These are phyloP conservation scores for Parietaria judaica DNA, from an alignment of 306 rosid genomes.

Conservation along the genomic window DNA sequence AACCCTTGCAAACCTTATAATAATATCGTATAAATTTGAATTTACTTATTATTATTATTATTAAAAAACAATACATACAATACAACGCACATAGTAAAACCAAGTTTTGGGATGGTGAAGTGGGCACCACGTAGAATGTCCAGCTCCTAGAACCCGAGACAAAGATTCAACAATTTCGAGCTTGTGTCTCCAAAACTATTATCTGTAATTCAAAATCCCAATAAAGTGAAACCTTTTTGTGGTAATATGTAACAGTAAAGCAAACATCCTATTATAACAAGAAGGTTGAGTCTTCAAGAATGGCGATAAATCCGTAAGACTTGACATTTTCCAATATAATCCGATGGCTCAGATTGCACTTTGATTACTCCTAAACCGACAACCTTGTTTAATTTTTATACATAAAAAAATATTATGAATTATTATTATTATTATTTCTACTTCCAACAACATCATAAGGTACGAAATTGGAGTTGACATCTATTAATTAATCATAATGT, in stretches of 20 bases:
- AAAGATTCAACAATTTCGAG: slow-evolving; percentile 57
- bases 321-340: slow-evolving; percentile 35
- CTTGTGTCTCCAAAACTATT: slow-evolving; percentile 33
- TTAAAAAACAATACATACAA: neutral
- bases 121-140: slow-evolving; percentile 18
- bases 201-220: slow-evolving; percentile 33
- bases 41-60: neutral
- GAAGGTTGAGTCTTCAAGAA: slow-evolving; percentile 16
- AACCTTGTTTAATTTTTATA: slow-evolving; percentile 9
- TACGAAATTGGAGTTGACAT: slow-evolving; percentile 11
- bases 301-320: slow-evolving; percentile 21
- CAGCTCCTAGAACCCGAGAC: slow-evolving; percentile 28
- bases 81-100: neutral
- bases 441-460: neutral
- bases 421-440: neutral
- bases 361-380: slow-evolving; percentile 21
- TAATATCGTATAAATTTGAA: neutral
- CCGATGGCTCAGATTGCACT: slow-evolving; percentile 19
- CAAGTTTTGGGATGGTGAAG: slow-evolving; percentile 7
- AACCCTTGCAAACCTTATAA: too few relatives aligned
- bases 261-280: slow-evolving; percentile 29
- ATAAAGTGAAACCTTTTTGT: slow-evolving; percentile 20
- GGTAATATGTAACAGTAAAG: slow-evolving; percentile 21
- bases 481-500: neutral
- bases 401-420: neutral